Evolutionary conservation across 2,329 filamentous ascomycete species (phyloP).

Genomic region (Emmonsia crescens): DNA sequence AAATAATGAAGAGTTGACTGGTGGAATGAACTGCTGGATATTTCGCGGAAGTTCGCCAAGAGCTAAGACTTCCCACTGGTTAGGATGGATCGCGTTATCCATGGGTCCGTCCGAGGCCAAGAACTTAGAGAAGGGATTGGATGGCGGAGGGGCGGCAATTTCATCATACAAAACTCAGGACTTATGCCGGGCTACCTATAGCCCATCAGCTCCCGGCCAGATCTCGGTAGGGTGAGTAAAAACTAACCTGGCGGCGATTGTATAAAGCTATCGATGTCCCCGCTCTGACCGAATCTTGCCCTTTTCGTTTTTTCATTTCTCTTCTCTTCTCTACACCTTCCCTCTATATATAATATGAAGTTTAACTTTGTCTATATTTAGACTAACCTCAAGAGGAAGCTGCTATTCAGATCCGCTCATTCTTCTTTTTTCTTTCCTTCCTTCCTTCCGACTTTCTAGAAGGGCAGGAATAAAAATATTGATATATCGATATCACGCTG

Average conservation of each 20-base stretch:
- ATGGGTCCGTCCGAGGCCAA: neutral
- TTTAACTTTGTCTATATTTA: neutral
- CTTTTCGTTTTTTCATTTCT: neutral
- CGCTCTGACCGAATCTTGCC: neutral
- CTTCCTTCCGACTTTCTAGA: neutral
- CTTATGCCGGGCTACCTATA: neutral
- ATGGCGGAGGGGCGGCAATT: neutral
- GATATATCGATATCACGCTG: neutral
- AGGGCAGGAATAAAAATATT: neutral
- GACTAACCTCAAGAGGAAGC: neutral
- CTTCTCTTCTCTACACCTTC: neutral
- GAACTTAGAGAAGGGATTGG: neutral
- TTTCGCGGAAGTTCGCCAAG: neutral
- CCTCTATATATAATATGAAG: neutral
- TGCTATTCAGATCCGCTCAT: no score
- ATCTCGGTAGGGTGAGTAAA: neutral
- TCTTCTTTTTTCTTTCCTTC: neutral
- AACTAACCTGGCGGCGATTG: neutral
- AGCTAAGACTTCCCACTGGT: neutral
- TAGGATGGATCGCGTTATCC: neutral
- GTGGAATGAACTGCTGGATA: neutral
- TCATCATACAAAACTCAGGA: neutral
- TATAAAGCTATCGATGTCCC: neutral
- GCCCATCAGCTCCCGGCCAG: no score
- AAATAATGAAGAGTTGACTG: neutral